Percentiles rank a stretch among this genome's conserved stretches.
phyloP scores from a whole-genome alignment of 352 stramenopile genomes.

The Pythium sp. region DNA sequence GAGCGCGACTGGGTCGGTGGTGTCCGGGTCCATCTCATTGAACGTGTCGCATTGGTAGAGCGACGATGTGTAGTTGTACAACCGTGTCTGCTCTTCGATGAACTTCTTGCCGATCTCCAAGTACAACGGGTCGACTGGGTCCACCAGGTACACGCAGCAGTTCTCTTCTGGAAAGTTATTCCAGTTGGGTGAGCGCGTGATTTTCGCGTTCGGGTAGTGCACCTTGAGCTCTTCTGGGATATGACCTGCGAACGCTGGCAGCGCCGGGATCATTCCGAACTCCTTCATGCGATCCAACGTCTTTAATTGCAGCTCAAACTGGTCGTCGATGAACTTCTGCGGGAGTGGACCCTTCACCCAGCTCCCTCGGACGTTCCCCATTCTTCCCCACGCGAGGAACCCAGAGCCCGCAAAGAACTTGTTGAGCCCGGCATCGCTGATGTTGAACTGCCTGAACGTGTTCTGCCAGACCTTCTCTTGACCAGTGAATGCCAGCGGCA shows the following conservation, averaged over 20 bases:
- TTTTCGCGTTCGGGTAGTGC: conserved; percentile 73
- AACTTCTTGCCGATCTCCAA: conserved; percentile 74
- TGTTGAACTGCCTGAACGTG: conserved; percentile 84
- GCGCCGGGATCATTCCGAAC: conserved; percentile 87
- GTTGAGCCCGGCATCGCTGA: conserved; percentile 67
- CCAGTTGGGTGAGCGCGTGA: conserved; percentile 79
- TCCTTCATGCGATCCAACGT: conserved; percentile 85
- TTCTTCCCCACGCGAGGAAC: conserved; percentile 88
- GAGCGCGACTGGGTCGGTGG: conserved; percentile 45
- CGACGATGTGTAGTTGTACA: conserved; percentile 77
- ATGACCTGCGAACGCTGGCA: conserved; percentile 89
- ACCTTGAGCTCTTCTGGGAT: conserved; percentile 80
- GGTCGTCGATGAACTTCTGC: conserved; percentile 80
- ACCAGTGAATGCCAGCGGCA: conserved; percentile 87
- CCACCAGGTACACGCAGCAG: conserved; percentile 83
- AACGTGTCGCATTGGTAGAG: conserved; percentile 83
- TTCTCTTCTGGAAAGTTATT: conserved; percentile 77
- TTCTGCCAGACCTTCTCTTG: conserved; percentile 89
- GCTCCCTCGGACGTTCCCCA: conserved; percentile 87
- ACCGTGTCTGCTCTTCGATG: conserved; percentile 55
- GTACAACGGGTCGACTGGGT: conserved; percentile 81
- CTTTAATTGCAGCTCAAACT: conserved; percentile 70
- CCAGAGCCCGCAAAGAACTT: conserved; percentile 89
- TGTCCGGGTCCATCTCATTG: conserved; percentile 81
- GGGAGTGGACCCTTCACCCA: conserved; percentile 83